Percentiles rank a stretch among this genome's conserved stretches.
These are phyloP conservation scores for Aspergillus bertholletiae DNA, from an alignment of 495 filamentous ascomycete genomes.

Conservation along the genomic window DNA sequence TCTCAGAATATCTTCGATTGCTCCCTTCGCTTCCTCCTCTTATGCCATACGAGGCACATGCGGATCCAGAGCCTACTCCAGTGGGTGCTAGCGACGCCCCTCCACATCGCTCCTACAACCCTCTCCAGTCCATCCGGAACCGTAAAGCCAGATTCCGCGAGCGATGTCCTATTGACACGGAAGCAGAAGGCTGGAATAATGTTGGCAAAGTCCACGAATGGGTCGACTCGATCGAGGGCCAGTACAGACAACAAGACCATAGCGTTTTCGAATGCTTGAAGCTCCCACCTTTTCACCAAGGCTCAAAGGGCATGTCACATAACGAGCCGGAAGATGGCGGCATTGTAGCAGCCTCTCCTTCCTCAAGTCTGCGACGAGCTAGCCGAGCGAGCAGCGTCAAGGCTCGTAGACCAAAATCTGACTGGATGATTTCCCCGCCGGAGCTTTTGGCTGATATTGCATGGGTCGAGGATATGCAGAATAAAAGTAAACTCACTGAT, in stretches of 20 bases:
- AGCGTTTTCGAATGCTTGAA: conserved; percentile 46
- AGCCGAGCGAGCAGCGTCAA: conserved; percentile 44
- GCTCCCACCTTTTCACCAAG: conserved; percentile 53
- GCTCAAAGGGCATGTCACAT: conserved; percentile 13
- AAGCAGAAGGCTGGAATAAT: conserved; percentile 74
- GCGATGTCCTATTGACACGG: conserved; percentile 63
- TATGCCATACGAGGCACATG: conserved; percentile 7
- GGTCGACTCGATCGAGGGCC: conserved; percentile 64
- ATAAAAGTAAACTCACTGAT: conserved; percentile 74
- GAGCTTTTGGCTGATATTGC: conserved; percentile 81
- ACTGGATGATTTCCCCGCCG: conserved; percentile 73
- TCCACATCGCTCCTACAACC: conserved; percentile 71
- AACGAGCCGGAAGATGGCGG: conserved; percentile 22
- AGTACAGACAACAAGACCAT: conserved; percentile 35
- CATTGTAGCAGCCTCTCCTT: conserved; percentile 25
- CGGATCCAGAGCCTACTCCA: neutral
- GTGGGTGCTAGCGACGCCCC: conserved; percentile 6
- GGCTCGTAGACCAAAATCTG: conserved; percentile 62
- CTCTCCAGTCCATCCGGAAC: conserved; percentile 83
- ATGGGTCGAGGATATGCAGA: conserved; percentile 75
- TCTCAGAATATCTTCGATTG: conserved; percentile 73
- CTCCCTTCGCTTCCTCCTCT: conserved; percentile 72
- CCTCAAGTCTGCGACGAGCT: conserved; percentile 30
- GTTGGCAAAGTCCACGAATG: conserved; percentile 64
- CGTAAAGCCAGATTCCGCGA: conserved; percentile 74